Base-by-base conservation (phyloP, 129 eudicot species). In the Pseudognaphalium luteoalbum region DNA sequence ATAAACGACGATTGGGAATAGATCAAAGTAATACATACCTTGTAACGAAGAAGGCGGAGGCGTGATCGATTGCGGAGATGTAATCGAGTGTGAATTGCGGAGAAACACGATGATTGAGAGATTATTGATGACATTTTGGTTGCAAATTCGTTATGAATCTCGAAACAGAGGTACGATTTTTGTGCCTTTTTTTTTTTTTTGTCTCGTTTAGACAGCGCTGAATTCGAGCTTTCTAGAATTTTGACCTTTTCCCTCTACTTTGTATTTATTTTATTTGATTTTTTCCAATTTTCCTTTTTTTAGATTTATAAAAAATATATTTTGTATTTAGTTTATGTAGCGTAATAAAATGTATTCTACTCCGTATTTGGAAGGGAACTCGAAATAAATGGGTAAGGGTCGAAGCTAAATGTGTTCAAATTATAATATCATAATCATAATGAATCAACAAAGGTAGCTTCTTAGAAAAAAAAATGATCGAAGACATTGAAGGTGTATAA, bases 111-210 rank as follows among this genome's bases (percentile, higher is more conserved):
- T 78, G 72, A 1, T 32, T 37, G 77, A 63, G 66, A 62, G 65
- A 78, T 62, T 33, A 72, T n/a, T 61, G 82, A 71, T 7, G 82
- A 71, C 81, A 77, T 77, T 21, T 77, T 77, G 75, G 51, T 77
- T 21, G 68, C 56, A 30, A 20, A 57, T 25, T n/a, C 29, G 16
- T 56, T 66, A 10, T 28, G 44, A 68, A 68, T 68, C 56, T 51
- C 7, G 60, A 58, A 68, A 37, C 75, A 57, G 44, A 66, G 51
- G 39, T 74, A 1, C 2, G 56, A 22, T 74, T 73, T 73, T 9
- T 4, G 28, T 47, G 6, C 7, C 16, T 39, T 11, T 44, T 44
- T 42, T 44, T 44, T 42, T 42, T 42, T 10, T 47, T 71, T 0
- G 28, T 75, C 80, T 64, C 63, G 47, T 75, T 75, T 65, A 63